These are phyloP conservation scores for Phycomyces blakesleeanus DNA, from an alignment of 192 early-diverging fungal species.

Conservation along the genomic window DNA sequence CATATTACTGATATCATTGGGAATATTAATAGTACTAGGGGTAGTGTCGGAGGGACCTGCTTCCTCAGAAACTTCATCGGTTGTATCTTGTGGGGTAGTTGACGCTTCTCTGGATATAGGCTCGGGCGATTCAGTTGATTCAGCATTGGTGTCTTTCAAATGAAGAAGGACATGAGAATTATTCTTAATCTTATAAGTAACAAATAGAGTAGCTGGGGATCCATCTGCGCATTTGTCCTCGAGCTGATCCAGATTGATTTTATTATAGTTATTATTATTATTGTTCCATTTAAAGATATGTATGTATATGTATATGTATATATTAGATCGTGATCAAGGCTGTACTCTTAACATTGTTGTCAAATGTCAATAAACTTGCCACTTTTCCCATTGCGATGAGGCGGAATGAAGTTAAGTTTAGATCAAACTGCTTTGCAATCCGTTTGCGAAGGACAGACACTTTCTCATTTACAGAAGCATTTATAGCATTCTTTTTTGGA, in stretches of 20 bases:
- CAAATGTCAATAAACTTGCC: not conserved
- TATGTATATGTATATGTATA: not conserved
- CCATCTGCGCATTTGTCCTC: constrained; percentile 8
- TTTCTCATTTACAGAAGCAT: not conserved
- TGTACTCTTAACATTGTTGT: not conserved
- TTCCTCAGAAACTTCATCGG: not conserved
- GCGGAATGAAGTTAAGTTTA: not conserved
- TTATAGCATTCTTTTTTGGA: not conserved
- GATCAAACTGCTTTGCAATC: not conserved
- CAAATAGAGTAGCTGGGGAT: constrained; percentile 4
- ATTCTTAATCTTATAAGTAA: not conserved
- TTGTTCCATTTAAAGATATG: not conserved
- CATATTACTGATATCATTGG: no score
- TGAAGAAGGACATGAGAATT: constrained; percentile 1
- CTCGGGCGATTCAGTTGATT: not conserved
- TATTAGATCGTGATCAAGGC: no score
- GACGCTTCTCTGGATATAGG: no score
- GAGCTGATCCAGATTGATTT: not conserved
- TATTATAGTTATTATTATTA: not conserved
- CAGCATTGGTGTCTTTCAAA: not conserved
- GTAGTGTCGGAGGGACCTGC: not conserved
- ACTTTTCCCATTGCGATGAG: not conserved
- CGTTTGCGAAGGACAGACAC: not conserved
- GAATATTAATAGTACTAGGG: no score
- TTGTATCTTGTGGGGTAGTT: not conserved